A percentile compares a stretch with the other conserved stretches of the same genome.
phyloP scores from a whole-genome alignment of 2,329 filamentous ascomycete species.

The Aspergillus pseudotamarii region DNA sequence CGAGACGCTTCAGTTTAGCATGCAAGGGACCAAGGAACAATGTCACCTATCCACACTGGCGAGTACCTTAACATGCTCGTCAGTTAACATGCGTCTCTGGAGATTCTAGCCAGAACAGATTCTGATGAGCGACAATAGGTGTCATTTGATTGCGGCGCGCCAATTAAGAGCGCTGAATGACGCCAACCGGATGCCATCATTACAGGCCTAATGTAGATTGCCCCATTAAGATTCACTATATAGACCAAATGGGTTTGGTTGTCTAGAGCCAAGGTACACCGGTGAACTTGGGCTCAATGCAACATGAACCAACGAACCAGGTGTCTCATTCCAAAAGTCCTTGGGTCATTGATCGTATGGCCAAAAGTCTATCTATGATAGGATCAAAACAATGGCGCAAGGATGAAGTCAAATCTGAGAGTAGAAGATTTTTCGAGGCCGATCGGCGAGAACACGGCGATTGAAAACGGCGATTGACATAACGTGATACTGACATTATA shows the following conservation, averaged over 20 bases:
- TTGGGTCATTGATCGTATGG: slow-evolving; percentile 7
- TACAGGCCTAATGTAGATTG: background rate
- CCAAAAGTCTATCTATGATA: background rate
- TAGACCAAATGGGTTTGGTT: background rate
- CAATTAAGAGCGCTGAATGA: slow-evolving; percentile 8
- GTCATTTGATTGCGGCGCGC: background rate
- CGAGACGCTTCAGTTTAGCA: background rate
- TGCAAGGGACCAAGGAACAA: background rate
- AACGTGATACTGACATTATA: background rate
- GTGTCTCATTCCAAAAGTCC: background rate
- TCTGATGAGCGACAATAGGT: background rate
- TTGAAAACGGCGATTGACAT: background rate
- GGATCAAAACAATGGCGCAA: slow-evolving; percentile 10
- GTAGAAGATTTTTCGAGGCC: background rate
- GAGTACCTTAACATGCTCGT: background rate
- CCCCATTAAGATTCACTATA: background rate
- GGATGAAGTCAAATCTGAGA: slow-evolving; percentile 8
- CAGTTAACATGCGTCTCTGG: background rate
- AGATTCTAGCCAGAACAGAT: background rate
- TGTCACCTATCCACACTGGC: background rate
- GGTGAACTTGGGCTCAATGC: background rate
- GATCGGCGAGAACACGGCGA: background rate
- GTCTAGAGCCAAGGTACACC: background rate
- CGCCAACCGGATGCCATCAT: slow-evolving; percentile 6
- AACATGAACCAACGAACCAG: background rate